These are phyloP conservation scores for Gastrodia elata DNA, from an alignment of 106 monocot species.

Conservation along the genomic window DNA sequence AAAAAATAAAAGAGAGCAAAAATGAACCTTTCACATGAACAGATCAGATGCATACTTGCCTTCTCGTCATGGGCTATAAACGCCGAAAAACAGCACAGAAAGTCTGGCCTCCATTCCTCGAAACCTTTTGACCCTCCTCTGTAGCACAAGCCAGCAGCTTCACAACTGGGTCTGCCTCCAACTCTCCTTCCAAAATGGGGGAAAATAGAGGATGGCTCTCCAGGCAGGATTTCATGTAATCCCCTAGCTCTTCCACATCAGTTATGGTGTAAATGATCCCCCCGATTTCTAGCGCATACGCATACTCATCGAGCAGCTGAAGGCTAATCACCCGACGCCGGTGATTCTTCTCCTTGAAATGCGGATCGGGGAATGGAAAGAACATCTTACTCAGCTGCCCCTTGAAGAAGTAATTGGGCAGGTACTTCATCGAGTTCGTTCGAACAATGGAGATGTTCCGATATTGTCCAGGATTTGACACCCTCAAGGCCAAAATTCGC, in stretches of 20 bases:
- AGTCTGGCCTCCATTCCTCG: slow-evolving; percentile 86
- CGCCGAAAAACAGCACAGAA: slow-evolving; percentile 63
- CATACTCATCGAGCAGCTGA: slow-evolving; percentile 91
- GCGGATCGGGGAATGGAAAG: slow-evolving; percentile 94
- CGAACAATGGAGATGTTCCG: slow-evolving; percentile 83
- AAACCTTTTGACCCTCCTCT: slow-evolving; percentile 92
- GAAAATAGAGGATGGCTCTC: slow-evolving; percentile 83
- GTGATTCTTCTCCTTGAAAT: slow-evolving; percentile 99
- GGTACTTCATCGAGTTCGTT: slow-evolving; percentile 96
- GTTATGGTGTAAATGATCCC: slow-evolving; percentile 86
- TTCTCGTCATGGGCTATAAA: slow-evolving; percentile 8
- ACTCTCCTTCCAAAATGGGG: slow-evolving; percentile 42
- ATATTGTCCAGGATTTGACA: slow-evolving; percentile 62
- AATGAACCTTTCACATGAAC: too few relatives aligned
- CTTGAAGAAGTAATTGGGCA: slow-evolving; percentile 89
- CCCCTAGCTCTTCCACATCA: slow-evolving; percentile 93
- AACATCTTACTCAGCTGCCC: slow-evolving; percentile 90
- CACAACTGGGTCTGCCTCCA: slow-evolving; percentile 61
- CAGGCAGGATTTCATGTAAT: slow-evolving; percentile 82
- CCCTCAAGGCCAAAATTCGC: slow-evolving; percentile 68
- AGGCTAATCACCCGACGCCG: slow-evolving; percentile 72
- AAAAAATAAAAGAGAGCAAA: too few relatives aligned
- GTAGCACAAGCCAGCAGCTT: slow-evolving; percentile 60
- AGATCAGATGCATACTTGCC: not conserved
- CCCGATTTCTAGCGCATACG: slow-evolving; percentile 56